Base-by-base conservation (phyloP, 73 alveolate genomes). In the Breviolum minutum region DNA sequence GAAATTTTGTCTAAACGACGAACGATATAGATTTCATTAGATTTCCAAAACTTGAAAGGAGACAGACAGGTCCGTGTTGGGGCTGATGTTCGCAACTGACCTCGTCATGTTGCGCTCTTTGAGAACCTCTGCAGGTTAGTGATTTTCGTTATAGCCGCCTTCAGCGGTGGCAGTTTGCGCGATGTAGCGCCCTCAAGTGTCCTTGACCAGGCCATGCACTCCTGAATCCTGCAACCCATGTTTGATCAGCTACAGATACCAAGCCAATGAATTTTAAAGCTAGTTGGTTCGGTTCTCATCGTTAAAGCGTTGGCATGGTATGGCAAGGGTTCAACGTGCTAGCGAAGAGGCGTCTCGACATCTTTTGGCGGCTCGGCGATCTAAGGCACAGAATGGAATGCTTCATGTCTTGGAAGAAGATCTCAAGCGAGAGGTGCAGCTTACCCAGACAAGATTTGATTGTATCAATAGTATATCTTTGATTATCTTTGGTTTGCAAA, bases 121-220 rank as follows among this genome's bases (percentile, higher is more conserved):
- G 32, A 40, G 54, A 40, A 40, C 54, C 54, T 2, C 54, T 40
- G 66, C 54, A 88, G 95, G 95, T 19, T 88, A 70, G 68, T 88
- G 70, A 88, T 88, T 71, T 88, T 88, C 29, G 95, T 88, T 4
- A 84, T 88, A 63, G 95, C 95, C 26, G 95, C 95, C 70, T 88
- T 66, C 63, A 88, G 95, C 85, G 95, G 95, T 12, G 95, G 95
- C 71, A 88, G 95, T 48, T 68, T 88, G 85, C 95, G 95, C 19
- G 95, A 88, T 88, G 95, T 71, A 48, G 48, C 32, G 54, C 12
- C 54, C 85, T 32, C 22, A 71, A 9, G 74, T n/a, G 8, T n/a
- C 85, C 60, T 40, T 40, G 54, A 40, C 54, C 54, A 40, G 54
- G 54, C 54, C 54, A 40, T 40, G 54, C 54, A 40, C 54, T 40